Conservation (phyloP, 1,284 basidiomycete genomes). For the Coniferiporia weirii region DNA sequence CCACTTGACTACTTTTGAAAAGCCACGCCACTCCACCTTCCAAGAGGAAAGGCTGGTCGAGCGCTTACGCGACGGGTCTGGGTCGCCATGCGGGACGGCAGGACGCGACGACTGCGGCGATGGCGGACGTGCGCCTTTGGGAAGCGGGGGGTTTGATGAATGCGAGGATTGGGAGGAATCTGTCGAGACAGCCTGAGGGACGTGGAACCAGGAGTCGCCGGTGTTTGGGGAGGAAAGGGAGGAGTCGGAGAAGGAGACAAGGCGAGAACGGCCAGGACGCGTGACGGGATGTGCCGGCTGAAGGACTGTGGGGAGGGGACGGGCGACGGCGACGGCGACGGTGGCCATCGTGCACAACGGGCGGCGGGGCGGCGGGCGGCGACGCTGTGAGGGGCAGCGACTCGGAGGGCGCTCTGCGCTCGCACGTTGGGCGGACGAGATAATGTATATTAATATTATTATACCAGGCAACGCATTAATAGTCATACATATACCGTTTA, state of each 20-base stretch:
- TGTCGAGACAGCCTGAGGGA: background rate
- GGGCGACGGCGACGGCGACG: background rate
- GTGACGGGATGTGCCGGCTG: constrained; percentile 2
- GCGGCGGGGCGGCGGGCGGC: background rate
- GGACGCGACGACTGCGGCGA: constrained; percentile 12
- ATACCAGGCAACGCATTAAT: too few relatives aligned
- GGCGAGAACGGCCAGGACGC: background rate
- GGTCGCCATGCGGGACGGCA: background rate
- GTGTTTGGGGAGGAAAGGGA: constrained; percentile 3
- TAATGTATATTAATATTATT: background rate
- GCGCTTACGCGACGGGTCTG: background rate
- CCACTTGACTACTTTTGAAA: constrained; percentile 19
- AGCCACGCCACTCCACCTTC: constrained; percentile 18
- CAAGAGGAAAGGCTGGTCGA: constrained; percentile 12
- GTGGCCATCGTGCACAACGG: constrained; percentile 3
- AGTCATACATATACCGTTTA: too few relatives aligned
- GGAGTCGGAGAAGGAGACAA: constrained; percentile 4
- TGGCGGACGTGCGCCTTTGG: constrained; percentile 17
- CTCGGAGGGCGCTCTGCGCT: too few relatives aligned
- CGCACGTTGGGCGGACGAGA: background rate
- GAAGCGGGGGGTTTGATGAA: constrained; percentile 7
- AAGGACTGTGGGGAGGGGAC: constrained; percentile 14
- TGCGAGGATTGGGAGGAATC: constrained; percentile 13
- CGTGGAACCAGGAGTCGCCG: constrained; percentile 15
- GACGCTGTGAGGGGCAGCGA: background rate